These are phyloP conservation scores for Fusarium sp. DNA, from an alignment of 2,329 filamentous ascomycete species.

Conservation along the genomic window DNA sequence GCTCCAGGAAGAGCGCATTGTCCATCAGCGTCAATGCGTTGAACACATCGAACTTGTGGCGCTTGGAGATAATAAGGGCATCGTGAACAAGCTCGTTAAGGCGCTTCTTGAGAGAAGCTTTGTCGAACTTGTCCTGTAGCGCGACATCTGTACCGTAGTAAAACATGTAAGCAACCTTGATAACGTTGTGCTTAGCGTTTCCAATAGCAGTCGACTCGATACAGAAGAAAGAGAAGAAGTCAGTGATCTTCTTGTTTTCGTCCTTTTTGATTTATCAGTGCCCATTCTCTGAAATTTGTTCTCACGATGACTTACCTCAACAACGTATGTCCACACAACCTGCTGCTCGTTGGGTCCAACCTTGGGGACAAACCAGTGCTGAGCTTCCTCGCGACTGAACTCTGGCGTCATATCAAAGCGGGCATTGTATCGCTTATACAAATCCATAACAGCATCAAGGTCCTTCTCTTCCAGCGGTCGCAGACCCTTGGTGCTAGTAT, in stretches of 20 bases:
- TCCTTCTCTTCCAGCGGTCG: constrained; percentile 84
- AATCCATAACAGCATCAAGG: constrained; percentile 75
- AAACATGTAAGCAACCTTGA: constrained; percentile 94
- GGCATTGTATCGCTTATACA: constrained; percentile 80
- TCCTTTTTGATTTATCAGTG: constrained; percentile 48
- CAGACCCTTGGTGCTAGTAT: constrained; percentile 77
- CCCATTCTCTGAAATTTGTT: too few relatives aligned
- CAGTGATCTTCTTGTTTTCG: constrained; percentile 82
- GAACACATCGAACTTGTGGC: constrained; percentile 89
- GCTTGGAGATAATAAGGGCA: constrained; percentile 87
- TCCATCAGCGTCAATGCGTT: constrained; percentile 95
- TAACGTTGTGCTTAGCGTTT: constrained; percentile 77
- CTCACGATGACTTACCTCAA: constrained; percentile 67
- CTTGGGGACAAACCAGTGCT: constrained; percentile 86
- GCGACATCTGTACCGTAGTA: constrained; percentile 92
- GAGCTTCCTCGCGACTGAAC: constrained; percentile 81
- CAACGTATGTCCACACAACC: constrained; percentile 93
- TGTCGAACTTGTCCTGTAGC: constrained; percentile 66
- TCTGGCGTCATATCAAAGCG: constrained; percentile 87
- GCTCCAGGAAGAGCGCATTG: constrained; percentile 90
- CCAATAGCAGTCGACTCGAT: constrained; percentile 93
- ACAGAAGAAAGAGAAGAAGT: constrained; percentile 97
- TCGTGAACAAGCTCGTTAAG: constrained; percentile 85
- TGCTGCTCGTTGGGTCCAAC: constrained; percentile 70
- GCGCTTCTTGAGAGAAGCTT: constrained; percentile 74